Conservation (phyloP, 371 early-diverging fungal species). For the Apophysomyces variabilis region DNA sequence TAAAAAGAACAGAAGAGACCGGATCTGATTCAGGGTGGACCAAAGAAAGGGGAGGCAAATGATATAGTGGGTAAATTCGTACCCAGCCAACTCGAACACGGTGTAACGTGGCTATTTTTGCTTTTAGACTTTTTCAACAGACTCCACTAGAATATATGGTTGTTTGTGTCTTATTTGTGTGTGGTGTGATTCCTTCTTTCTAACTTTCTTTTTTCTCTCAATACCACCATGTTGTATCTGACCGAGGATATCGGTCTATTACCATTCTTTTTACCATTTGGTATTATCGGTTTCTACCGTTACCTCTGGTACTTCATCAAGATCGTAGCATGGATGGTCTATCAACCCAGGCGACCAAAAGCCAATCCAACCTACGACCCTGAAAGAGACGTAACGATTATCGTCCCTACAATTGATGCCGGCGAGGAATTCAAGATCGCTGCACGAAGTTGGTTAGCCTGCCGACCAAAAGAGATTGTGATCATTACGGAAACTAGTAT, state of each 20-base stretch:
- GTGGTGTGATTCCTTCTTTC: conserved; percentile 2
- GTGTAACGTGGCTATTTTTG: conserved; percentile 9
- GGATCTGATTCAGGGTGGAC: background rate
- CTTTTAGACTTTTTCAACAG: background rate
- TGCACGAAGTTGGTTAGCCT: conserved; percentile 68
- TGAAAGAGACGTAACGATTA: conserved; percentile 68
- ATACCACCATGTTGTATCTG: conserved; percentile 61
- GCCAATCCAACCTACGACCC: conserved; percentile 55
- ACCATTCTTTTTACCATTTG: conserved; percentile 71
- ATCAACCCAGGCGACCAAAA: conserved; percentile 53
- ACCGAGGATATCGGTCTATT: conserved; percentile 61
- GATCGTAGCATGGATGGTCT: conserved; percentile 53
- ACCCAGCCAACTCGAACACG: background rate
- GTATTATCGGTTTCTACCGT: conserved; percentile 72
- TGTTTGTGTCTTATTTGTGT: background rate
- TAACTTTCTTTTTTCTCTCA: background rate
- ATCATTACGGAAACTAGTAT: conserved; percentile 62
- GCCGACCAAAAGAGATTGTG: conserved; percentile 66
- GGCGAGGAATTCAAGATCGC: conserved; percentile 76
- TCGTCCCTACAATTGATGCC: conserved; percentile 76
- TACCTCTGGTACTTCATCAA: conserved; percentile 73
- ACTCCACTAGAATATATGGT: background rate
- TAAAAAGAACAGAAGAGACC: background rate
- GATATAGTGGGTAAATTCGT: background rate
- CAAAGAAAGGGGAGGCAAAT: background rate